Conservation (phyloP, 768 basidiomycete species). For the Udeniomyces megalosporus region DNA sequence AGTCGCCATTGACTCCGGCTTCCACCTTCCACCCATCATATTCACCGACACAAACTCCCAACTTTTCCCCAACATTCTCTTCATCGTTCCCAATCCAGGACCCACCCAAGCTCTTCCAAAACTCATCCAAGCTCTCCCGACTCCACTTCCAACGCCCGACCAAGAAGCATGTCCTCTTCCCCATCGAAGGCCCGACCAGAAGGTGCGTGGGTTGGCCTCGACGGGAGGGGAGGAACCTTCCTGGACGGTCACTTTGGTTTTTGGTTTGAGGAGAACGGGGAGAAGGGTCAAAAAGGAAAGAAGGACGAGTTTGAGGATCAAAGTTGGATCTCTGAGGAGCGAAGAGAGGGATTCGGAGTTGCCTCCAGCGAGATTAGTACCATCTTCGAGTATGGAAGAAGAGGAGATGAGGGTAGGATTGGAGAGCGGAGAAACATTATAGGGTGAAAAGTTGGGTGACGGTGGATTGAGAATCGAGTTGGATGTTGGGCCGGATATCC, state of each 20-base stretch:
- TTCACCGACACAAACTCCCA: background rate
- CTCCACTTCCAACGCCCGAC: background rate
- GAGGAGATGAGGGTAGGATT: background rate
- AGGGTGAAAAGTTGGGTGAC: too few species aligned
- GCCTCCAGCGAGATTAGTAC: too few species aligned
- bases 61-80: background rate
- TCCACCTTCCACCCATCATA: background rate
- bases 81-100: background rate
- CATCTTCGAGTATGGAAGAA: background rate
- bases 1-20: background rate
- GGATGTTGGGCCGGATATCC: conserved; percentile 18
- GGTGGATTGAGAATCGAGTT: conserved; percentile 71
- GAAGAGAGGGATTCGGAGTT: conserved; percentile 59
- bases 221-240: background rate
- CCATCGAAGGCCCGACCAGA: background rate
- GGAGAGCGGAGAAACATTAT: conserved; percentile 31
- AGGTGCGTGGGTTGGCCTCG: background rate
- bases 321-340: conserved; percentile 63
- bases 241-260: conserved; percentile 12
- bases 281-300: conserved; percentile 71
- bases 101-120: background rate
- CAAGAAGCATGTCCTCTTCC: background rate
- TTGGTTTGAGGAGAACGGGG: conserved; percentile 49
- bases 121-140: background rate
- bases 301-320: conserved; percentile 66